Conservation (phyloP, 2,329 filamentous ascomycete genomes). For the Cladosporium phlei region DNA sequence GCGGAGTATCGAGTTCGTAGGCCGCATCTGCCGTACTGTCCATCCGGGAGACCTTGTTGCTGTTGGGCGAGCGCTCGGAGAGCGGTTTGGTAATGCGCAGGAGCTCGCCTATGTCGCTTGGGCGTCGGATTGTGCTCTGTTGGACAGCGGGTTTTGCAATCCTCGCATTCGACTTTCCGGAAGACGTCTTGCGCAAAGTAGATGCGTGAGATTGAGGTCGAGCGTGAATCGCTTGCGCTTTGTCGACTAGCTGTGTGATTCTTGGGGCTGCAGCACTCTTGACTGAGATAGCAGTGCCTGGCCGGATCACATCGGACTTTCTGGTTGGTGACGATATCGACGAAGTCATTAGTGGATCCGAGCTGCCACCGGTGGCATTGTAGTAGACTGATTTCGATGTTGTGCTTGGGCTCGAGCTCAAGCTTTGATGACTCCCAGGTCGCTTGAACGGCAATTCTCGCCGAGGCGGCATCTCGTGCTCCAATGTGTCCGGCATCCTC, state of each 20-base stretch:
- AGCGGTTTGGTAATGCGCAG: slow-evolving; percentile 13
- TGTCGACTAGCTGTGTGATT: slow-evolving; percentile 5
- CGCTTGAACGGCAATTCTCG: slow-evolving; percentile 30
- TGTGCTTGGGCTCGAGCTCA: slow-evolving; percentile 19
- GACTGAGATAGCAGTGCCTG: slow-evolving; percentile 16
- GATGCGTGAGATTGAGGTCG: not conserved
- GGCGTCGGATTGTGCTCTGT: slow-evolving; percentile 5
- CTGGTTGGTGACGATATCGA: not conserved
- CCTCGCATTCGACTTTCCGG: too few relatives aligned
- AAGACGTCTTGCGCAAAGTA: not conserved
- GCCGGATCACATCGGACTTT: not conserved
- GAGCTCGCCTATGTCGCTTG: slow-evolving; percentile 19
- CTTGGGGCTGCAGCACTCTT: slow-evolving; percentile 14
- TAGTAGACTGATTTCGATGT: slow-evolving; percentile 15
- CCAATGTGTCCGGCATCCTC: slow-evolving; percentile 14
- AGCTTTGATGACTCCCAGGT: slow-evolving; percentile 26
- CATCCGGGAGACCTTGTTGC: slow-evolving; percentile 16
- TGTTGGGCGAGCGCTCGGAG: slow-evolving; percentile 14
- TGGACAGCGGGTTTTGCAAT: not conserved
- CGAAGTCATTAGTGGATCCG: not conserved
- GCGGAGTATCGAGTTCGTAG: slow-evolving; percentile 23
- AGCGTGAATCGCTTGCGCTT: not conserved
- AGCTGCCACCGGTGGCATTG: not conserved
- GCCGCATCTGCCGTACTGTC: slow-evolving; percentile 25
- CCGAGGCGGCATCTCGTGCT: slow-evolving; percentile 20